Percentiles rank a stretch among this genome's conserved stretches.
Evolutionary conservation across 306 rosid genomes (phyloP).

Genomic region (Rosa chinensis): DNA sequence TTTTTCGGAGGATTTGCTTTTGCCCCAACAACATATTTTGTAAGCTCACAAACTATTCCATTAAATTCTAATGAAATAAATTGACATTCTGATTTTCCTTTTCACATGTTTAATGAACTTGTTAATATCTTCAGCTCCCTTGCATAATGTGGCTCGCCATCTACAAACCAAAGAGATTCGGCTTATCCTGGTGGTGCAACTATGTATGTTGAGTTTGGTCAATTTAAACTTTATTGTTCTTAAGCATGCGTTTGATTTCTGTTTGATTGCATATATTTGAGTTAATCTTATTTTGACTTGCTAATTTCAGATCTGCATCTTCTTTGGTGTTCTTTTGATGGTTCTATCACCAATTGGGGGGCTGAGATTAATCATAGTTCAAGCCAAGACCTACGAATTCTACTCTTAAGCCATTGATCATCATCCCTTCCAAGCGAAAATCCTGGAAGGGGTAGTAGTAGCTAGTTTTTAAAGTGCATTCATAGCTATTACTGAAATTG

Average conservation of each 20-base stretch:
- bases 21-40: constrained; percentile 85
- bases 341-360: constrained; percentile 77
- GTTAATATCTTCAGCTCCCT: constrained; percentile 61
- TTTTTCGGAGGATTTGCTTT: constrained; percentile 91
- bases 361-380: constrained; percentile 59
- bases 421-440: background rate
- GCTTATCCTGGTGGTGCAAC: constrained; percentile 76
- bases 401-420: constrained; percentile 43
- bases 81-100: background rate
- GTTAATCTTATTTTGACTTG: too few species aligned
- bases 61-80: background rate
- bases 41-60: constrained; percentile 37
- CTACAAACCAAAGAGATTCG: constrained; percentile 65
- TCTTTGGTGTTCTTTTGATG: constrained; percentile 59
- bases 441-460: background rate
- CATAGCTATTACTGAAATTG: too few species aligned
- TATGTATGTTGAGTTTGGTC: constrained; percentile 49
- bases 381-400: constrained; percentile 54
- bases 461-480: too few species aligned
- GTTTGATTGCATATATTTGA: too few species aligned
- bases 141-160: constrained; percentile 83
- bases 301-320: too few species aligned
- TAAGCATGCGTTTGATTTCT: too few species aligned
- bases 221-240: too few species aligned
- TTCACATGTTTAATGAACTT: background rate